Conservation (phyloP, 2,329 filamentous ascomycete species). For the Pseudocercospora vitis region DNA sequence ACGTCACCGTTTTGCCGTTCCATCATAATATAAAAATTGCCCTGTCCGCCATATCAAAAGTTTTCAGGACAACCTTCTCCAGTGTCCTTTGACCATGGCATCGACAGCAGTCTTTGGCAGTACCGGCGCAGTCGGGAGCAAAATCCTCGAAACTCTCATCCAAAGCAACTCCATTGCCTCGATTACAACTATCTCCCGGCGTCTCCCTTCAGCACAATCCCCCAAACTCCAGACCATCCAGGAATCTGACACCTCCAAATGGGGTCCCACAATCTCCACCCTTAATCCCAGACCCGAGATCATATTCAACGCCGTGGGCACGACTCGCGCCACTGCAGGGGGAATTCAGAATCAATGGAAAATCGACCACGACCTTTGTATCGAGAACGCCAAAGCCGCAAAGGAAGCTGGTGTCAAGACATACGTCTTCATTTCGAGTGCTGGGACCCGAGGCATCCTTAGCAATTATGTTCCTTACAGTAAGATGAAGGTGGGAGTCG, state of each 20-base stretch:
- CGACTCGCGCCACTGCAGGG: slow-evolving; percentile 38
- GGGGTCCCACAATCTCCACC: slow-evolving; percentile 14
- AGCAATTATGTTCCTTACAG: slow-evolving; percentile 38
- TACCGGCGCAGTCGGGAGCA: slow-evolving; percentile 27
- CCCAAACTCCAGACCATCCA: slow-evolving; percentile 19
- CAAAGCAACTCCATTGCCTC: slow-evolving; percentile 11
- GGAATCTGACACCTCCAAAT: slow-evolving; percentile 23
- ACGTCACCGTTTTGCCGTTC: neutral
- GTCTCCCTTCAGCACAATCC: slow-evolving; percentile 14
- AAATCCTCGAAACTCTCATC: slow-evolving; percentile 23
- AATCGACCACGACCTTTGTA: slow-evolving; percentile 42
- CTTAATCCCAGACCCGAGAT: slow-evolving; percentile 19
- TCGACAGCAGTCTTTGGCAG: slow-evolving; percentile 23
- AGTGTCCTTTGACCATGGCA: slow-evolving; percentile 14
- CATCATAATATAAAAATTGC: neutral
- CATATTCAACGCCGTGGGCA: slow-evolving; percentile 37
- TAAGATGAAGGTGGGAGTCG: slow-evolving; percentile 42
- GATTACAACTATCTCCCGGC: slow-evolving; percentile 25
- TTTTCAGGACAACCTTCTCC: neutral
- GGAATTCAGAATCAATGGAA: slow-evolving; percentile 40
- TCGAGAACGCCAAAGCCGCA: slow-evolving; percentile 40
- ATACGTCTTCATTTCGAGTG: slow-evolving; percentile 41
- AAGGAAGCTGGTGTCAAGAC: slow-evolving; percentile 40
- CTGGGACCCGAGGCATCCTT: slow-evolving; percentile 35
- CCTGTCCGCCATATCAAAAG: neutral